Base-by-base conservation (phyloP, 2,329 filamentous ascomycete species). In the Magnaporthales sp. region DNA sequence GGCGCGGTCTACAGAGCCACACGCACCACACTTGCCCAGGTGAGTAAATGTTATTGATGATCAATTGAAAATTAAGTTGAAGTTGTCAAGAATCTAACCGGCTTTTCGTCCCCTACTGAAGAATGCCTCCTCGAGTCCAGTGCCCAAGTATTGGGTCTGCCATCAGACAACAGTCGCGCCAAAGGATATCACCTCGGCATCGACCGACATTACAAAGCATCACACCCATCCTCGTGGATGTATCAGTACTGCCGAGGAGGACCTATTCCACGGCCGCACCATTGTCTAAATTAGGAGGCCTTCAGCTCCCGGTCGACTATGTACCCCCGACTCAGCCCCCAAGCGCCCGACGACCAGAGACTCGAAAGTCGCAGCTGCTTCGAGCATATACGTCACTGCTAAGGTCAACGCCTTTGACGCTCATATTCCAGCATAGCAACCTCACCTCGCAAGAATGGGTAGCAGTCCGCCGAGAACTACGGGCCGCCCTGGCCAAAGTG, bases 351-450 rank as follows among this genome's bases (percentile, higher is more conserved):
- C 90, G 89, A 24, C 86, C 93, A 62, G 91, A 96, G 75, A 90
- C 90, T 73, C 90, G 94, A 76, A 97, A 98, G 80, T 90, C 93
- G 19, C 95, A 99, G 79, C 84, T 98, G 68, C 83, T 88, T 67
- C 88, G 93, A 67, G 88, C 91, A 72, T 97, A 97, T 79, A 92
- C 93, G 65, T 95, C 93, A 62, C 82, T 97, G 68, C 86, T 97
- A 67, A 91, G 91, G 68, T 92, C 92, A 26, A 90, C 91, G 11
- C 93, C 93, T 56, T 79, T 97, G 68, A 89, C 96, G 71, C 85
- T 97, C 68, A 84, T 97, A 73, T 96, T 97, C 82, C 80, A 89
- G 73, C 81, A 89, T 80, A 87, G 87, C 80, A 88, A 89, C 74
- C 80, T 91, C 67, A 86, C 86, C 2, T 89, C 92, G 3, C 82